Percentiles rank a stretch among this genome's conserved stretches.
Evolutionary conservation across 192 early-diverging fungal genomes (phyloP).

Genomic region (Linnemannia exigua): DNA sequence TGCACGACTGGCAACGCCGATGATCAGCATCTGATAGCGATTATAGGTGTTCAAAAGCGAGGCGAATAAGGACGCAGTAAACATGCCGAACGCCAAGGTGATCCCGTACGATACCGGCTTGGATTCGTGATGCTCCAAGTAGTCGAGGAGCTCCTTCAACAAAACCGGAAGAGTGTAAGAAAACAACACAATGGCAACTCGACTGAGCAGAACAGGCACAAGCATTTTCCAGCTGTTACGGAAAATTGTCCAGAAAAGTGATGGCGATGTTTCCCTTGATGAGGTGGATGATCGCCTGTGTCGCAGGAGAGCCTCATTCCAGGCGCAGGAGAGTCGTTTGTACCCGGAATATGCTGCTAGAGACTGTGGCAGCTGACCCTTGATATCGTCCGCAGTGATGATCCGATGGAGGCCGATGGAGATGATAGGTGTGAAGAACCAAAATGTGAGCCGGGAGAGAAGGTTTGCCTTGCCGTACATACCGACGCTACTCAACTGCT

Average conservation of each 20-base stretch:
- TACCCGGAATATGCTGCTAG: conserved; percentile 7
- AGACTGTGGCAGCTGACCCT: conserved; percentile 1
- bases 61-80: conserved; percentile 56
- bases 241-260: conserved; percentile 25
- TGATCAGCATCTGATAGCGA: conserved; percentile 62
- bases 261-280: not conserved
- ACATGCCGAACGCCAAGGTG: conserved; percentile 58
- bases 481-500: conserved; percentile 7
- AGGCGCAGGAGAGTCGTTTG: not conserved
- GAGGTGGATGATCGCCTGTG: not conserved
- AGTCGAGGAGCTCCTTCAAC: conserved; percentile 18
- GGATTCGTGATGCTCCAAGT: conserved; percentile 24
- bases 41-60: conserved; percentile 58
- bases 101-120: conserved; percentile 65
- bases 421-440: conserved; percentile 27
- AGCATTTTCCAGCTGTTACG: not conserved
- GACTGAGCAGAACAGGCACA: conserved; percentile 23
- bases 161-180: conserved; percentile 25
- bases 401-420: conserved; percentile 18
- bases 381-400: conserved; percentile 23
- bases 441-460: conserved; percentile 34
- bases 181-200: conserved; percentile 27
- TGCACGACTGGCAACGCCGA: conserved; percentile 60
- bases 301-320: conserved; percentile 2
- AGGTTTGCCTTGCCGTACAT: conserved; percentile 47